Base-by-base conservation (phyloP, 352 stramenopile species). In the Globisporangium uncinulatum region DNA sequence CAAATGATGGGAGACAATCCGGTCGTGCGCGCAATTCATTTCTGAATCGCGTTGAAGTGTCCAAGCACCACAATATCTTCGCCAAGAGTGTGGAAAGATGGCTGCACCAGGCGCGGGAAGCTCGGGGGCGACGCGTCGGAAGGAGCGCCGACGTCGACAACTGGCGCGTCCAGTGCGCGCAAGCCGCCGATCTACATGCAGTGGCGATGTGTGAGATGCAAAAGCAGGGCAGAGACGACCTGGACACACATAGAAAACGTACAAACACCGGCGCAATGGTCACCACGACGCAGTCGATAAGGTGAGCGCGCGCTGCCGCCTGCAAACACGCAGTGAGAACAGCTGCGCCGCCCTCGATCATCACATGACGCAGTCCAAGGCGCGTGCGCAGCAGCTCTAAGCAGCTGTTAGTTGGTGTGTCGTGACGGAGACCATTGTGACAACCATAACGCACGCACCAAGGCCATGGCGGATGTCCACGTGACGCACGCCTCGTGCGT, bases 231-330 rank as follows among this genome's bases (percentile, higher is more conserved):
- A 37, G 24, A 37, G 57, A 19, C 20, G 37, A 50, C 7, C 24
- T 29, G 24, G 24, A 58, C 21, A 65, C 21, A 24, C 5, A 55
- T 29, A 29, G 42, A 46, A 29, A 19, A 76, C 76, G 57, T 76
- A 96, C 83, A 57, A 94, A 93, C 11, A 69, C 82, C 3, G 86
- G 86, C 4, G 86, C 83, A 29, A 96, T 70, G 9, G 86, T 96
- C 56, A 96, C 63, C 31, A 96, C 56, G 9, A 83, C 76, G 32
- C 76, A 71, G 53, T 89, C 70, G 29, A 96, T 67, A 20, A 92
- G 65, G n/a, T 76, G 71, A 10, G 43, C 15, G 11, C 56, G 51
- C 8, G 66, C 62, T 19, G 63, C 66, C 59, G 76, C 69, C 36
- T 64, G 62, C 17, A 93, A 57, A 50, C 81, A 89, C n/a, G 77